Evolutionary conservation across 2,329 filamentous ascomycete genomes (phyloP).

Genomic region (Aureobasidium melanogenum): DNA sequence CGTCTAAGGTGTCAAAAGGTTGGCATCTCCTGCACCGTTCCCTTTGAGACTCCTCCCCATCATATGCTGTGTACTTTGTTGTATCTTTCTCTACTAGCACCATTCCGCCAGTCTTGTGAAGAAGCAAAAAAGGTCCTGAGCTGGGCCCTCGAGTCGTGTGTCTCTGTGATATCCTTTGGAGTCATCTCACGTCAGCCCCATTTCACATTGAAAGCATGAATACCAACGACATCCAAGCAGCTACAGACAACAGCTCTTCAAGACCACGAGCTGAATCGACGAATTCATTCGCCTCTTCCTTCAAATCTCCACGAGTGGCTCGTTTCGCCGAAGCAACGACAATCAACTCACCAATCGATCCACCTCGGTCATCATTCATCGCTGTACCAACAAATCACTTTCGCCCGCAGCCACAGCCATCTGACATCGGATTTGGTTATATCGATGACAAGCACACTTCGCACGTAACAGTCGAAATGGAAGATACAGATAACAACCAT

Average conservation of each 20-base stretch:
- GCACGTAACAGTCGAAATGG: slow-evolving; percentile 42
- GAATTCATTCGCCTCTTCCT: slow-evolving; percentile 28
- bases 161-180: neutral
- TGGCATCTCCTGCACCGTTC: slow-evolving; percentile 1
- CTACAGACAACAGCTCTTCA: slow-evolving; percentile 11
- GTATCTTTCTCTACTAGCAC: neutral
- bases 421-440: slow-evolving; percentile 89
- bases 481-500: slow-evolving; percentile 39
- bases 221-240: slow-evolving; percentile 6
- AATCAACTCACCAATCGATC: slow-evolving; percentile 67
- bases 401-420: slow-evolving; percentile 60
- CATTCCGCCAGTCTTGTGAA: neutral
- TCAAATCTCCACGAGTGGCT: slow-evolving; percentile 62
- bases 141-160: neutral
- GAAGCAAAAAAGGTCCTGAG: neutral
- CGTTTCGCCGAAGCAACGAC: slow-evolving; percentile 75
- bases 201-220: slow-evolving; percentile 10
- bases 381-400: slow-evolving; percentile 44
- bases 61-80: neutral
- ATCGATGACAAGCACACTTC: slow-evolving; percentile 52
- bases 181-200: slow-evolving; percentile 15
- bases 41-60: neutral
- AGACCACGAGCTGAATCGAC: slow-evolving; percentile 25
- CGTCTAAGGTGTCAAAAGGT: slow-evolving; percentile 9
- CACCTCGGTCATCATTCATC: slow-evolving; percentile 49